Evolutionary conservation across 805 yeast species (phyloP).

Genomic region (Wickerhamiella galacta): DNA sequence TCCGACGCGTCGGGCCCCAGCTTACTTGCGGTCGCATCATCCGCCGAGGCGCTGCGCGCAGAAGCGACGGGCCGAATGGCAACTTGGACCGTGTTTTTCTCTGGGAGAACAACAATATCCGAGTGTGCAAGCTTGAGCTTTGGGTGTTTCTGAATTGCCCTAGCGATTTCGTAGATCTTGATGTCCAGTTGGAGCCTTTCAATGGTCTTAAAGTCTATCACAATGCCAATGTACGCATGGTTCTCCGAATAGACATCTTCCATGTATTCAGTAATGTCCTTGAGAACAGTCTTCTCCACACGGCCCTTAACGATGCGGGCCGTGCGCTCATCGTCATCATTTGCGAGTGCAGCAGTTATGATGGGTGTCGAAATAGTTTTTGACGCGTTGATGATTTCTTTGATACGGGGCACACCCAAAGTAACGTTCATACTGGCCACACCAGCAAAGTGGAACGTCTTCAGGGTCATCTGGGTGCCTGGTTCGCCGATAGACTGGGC

Average conservation of each 20-base stretch:
- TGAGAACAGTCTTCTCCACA: conserved; percentile 75
- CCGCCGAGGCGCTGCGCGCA: not conserved
- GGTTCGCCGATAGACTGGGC: conserved; percentile 99
- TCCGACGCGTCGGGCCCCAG: conserved; percentile 26
- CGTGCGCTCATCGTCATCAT: conserved; percentile 88
- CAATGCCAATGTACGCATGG: conserved; percentile 62
- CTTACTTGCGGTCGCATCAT: conserved; percentile 4
- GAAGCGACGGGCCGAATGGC: conserved; percentile 8
- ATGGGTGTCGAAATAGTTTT: conserved; percentile 92
- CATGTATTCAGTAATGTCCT: conserved; percentile 74
- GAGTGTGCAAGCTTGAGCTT: conserved; percentile 65
- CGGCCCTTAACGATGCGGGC: conserved; percentile 98
- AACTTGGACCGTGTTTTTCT: conserved; percentile 34
- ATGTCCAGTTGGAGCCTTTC: conserved; percentile 82
- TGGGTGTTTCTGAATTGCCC: conserved; percentile 69
- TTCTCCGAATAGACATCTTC: conserved; percentile 85
- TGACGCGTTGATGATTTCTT: conserved; percentile 95
- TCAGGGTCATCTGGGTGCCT: conserved; percentile 96
- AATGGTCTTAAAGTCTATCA: conserved; percentile 68
- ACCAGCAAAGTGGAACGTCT: conserved; percentile 98
- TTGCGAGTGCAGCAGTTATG: conserved; percentile 83
- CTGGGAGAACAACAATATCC: conserved; percentile 54
- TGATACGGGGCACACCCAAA: conserved; percentile 97
- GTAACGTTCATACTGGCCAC: conserved; percentile 99
- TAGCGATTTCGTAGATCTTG: conserved; percentile 69